Base-by-base conservation (phyloP, 78 protist genomes). In the Tieghemostelium lacteum region DNA sequence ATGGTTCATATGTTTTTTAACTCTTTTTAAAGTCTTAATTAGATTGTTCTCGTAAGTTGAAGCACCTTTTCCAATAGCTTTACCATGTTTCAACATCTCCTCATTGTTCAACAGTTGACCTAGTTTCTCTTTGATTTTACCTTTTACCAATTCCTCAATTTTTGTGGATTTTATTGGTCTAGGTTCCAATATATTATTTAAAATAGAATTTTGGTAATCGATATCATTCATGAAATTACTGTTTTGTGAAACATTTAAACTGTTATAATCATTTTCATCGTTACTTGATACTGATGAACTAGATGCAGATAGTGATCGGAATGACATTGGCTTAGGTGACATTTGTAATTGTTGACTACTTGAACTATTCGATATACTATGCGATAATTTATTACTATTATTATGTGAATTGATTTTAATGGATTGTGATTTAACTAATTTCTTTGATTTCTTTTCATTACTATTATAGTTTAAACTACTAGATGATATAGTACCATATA, bases 51-150 rank as follows among this genome's bases (percentile, higher is more conserved):
- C 87, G 24, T 64, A 76, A 16, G 12, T 45, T 29, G 87, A 45
- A 10, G 74, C 87, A 64, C 66, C 87, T 76, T 76, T 76, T 20
- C 58, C 65, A 10, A 76, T 64, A 7, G 87, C 87, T 64, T 76
- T 76, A 1, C 87, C 87, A 49, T 76, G 70, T 63, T 76, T 76
- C 34, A 26, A 5, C 87, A 76, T 64, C 52, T 62, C 63, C 34
- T 76, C 87, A 24, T 76, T 76, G 34, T 76, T 76, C 60, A 76
- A 63, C 19, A 76, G 31, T 76, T 54, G 57, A 6, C 87, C 87
- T 34, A 76, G 31, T 64, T 45, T 76, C 31, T 64, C 87, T 63
- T 62, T 62, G 1, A 76, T 31, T 64, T 37, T 76, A 16, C 87
- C 87, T 63, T 75, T 75, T 4, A 75, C 60, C 62, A 75, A 19